A percentile compares a stretch with the other conserved stretches of the same genome.
These are phyloP conservation scores for Fusarium nodosum DNA, from an alignment of 2,329 filamentous ascomycete genomes.

Conservation along the genomic window DNA sequence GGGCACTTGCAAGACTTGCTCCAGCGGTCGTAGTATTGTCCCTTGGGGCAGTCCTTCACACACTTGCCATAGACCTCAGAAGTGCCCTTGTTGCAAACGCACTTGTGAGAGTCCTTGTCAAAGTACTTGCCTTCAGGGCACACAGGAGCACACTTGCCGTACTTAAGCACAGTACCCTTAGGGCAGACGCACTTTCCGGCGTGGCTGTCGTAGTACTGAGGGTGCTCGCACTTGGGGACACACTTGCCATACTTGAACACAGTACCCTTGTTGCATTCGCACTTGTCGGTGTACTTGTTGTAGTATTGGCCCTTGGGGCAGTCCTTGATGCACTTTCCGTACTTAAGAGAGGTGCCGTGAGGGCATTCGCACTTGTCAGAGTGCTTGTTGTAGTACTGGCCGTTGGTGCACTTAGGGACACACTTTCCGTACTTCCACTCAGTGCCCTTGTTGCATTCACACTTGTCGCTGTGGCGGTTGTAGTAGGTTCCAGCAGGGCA, in stretches of 20 bases:
- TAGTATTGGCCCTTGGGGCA: slow-evolving; percentile 41
- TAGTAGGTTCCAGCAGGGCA: slow-evolving; percentile 1
- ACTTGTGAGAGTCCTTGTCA: slow-evolving; percentile 19
- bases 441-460: slow-evolving; percentile 26
- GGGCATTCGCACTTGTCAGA: slow-evolving; percentile 32
- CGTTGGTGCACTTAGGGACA: slow-evolving; percentile 12
- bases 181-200: slow-evolving; percentile 18
- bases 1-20: slow-evolving; percentile 39
- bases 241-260: slow-evolving; percentile 26
- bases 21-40: slow-evolving; percentile 41
- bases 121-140: slow-evolving; percentile 27
- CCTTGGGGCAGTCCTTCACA: slow-evolving; percentile 30
- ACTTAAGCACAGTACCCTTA: slow-evolving; percentile 25
- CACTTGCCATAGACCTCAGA: slow-evolving; percentile 30
- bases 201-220: slow-evolving; percentile 9
- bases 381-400: slow-evolving; percentile 17
- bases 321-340: slow-evolving; percentile 26
- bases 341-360: slow-evolving; percentile 19
- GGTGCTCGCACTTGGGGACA: slow-evolving; percentile 16
- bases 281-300: slow-evolving; percentile 10
- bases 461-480: neutral
- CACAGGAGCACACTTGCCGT: slow-evolving; percentile 24
- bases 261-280: slow-evolving; percentile 24
- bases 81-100: slow-evolving; percentile 31
- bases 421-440: slow-evolving; percentile 24